Evolutionary conservation across 139 green algal species (phyloP), one percentile per base, ranked within the genome.

Genomic region (Coelastrella sp.): DNA sequence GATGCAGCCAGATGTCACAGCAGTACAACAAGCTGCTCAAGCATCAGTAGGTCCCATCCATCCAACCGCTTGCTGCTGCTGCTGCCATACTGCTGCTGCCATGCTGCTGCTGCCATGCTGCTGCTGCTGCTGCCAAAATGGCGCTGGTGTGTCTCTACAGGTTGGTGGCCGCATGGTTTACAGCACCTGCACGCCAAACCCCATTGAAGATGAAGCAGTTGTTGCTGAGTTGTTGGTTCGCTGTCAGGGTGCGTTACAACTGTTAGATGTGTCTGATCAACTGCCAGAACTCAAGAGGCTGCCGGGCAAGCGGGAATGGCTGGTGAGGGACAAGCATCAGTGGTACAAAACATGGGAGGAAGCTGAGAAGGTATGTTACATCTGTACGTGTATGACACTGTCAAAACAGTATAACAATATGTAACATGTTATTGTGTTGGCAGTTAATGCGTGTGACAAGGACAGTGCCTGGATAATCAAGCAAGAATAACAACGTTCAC

Each of bases 151-250:
- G 35, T 49, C 1, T 49, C 1, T 85, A 58, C 63, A 96, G 94
- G 93, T 98, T 25, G 98, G 98, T 56, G 98, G 98, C 0, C 94
- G 95, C 75, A 94, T 99, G 93, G 97, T 99, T 56, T 99, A 99
- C 96, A 99, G 96, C 87, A 99, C 98, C 24, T 99, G 98, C 95
- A 98, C 97, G 4, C 97, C 99, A 93, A 99, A 99, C 94, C 98
- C 98, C 5, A 93, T 99, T 8, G 98, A 99, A 94, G 95, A 99
- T 88, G 98, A 99, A 95, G 98, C 98, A 25, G 98, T 99, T 24
- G 97, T 99, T 78, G 98, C 98, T 6, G 97, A 98, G 93, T 85
- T 99, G 75, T 84, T 96, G 65, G 22, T 84, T 56, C 76, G 82
- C 15, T 91, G 83, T 57, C 25, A 60, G 14, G 95, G 96, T 14